Evolutionary conservation across 176 grass and related monocot genomes (phyloP), one percentile per base, ranked within the genome.

Genomic region (Triticum turgidum): DNA sequence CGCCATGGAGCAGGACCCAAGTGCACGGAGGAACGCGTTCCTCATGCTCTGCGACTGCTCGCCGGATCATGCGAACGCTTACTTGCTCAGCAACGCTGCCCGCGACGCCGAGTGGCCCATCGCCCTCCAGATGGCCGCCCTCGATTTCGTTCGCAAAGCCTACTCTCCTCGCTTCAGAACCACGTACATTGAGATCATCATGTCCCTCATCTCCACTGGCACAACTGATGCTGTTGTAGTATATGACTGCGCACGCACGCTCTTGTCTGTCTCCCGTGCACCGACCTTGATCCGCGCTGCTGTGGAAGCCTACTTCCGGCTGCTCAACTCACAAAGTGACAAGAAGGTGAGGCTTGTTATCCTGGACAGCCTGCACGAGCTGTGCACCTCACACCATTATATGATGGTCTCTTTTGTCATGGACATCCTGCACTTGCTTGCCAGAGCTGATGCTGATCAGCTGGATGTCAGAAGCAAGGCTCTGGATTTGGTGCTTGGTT

Each of bases 341-440:
- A 93, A 95, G n/a, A 95, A 89, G 76, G 91, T 95, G 45, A 90
- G 88, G 77, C 89, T 95, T 32, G 81, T 95, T 62, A 38, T 93
- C 47, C 82, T 95, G 59, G 94, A 95, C 24, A 87, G 91, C 27
- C 87, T 95, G 20, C 61, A 83, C 32, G 91, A 91, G 67, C 85
- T 93, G 75, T 69, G 86, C 12, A 58, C 80, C 32, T 76, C 83
- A 0, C 94, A 95, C 42, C 79, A 84, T 12, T 78, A 89, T 38
- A 73, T 91, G 11, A 93, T 95, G 91, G 82, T 89, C 35, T 79
- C 81, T 80, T 69, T 86, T 11, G 84, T 91, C 11, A 93, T 93
- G 94, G 94, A 95, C 25, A 67, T 91, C 49, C 51, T 93, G 6
- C 88, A 73, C 2, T 77, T 89, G 0, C 93, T 95, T 2, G 47